Percentiles rank a stretch among this genome's conserved stretches.
Evolutionary conservation across 306 rosid genomes (phyloP).

Genomic region (Prinsepia uniflora): DNA sequence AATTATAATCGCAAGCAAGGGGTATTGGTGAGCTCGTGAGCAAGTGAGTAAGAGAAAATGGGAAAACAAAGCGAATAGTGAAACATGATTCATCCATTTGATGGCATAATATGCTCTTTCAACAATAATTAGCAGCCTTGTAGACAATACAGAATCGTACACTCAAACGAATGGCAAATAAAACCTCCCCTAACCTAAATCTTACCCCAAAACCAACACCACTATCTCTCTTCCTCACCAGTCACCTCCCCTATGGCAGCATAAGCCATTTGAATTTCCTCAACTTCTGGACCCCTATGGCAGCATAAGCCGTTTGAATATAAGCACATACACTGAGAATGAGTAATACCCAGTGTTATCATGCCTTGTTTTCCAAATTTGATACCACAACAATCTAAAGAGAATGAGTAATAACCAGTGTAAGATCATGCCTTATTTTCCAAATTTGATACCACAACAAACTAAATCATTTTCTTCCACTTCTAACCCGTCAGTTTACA

Average conservation of each 20-base stretch:
- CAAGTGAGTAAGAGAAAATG: too few relatives aligned
- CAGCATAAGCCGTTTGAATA: too few relatives aligned
- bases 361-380: background rate
- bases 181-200: background rate
- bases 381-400: background rate
- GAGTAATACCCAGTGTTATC: background rate
- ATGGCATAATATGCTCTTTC: background rate
- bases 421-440: background rate
- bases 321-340: background rate
- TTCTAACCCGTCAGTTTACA: background rate
- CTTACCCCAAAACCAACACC: background rate
- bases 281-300: too few relatives aligned
- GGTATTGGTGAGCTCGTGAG: background rate
- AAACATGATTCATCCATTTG: background rate
- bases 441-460: background rate
- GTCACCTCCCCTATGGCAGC: background rate
- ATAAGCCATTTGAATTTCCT: background rate
- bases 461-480: background rate
- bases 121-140: background rate
- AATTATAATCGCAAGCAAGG: background rate
- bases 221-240: background rate
- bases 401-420: background rate
- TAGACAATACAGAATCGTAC: background rate
- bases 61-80: background rate
- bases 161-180: background rate